These are phyloP conservation scores for Candida anglica DNA, from an alignment of 805 yeast genomes.

Conservation along the genomic window DNA sequence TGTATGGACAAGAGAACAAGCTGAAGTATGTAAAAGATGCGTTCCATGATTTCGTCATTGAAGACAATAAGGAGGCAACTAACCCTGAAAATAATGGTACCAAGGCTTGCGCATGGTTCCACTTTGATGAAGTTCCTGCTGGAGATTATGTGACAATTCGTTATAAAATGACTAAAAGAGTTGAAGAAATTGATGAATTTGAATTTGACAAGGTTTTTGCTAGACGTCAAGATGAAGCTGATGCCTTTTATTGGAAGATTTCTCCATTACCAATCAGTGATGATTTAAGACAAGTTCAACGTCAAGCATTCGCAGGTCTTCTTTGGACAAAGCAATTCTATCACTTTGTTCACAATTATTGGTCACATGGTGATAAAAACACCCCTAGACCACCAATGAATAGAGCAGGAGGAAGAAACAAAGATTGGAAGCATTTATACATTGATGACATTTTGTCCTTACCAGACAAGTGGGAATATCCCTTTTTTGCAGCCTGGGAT, in stretches of 20 bases:
- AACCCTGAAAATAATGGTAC: conserved; percentile 77
- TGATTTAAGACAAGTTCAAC: conserved; percentile 74
- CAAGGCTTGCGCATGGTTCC: conserved; percentile 79
- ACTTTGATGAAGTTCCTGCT: conserved; percentile 76
- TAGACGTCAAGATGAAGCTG: conserved; percentile 81
- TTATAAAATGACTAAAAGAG: conserved; percentile 55
- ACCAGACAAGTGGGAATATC: conserved; percentile 96
- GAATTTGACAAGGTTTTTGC: conserved; percentile 67
- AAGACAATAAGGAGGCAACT: conserved; percentile 52
- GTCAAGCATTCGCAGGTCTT: conserved; percentile 93
- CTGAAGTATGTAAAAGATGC: conserved; percentile 76
- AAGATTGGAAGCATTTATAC: conserved; percentile 85
- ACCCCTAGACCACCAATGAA: conserved; percentile 73
- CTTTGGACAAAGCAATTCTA: conserved; percentile 93
- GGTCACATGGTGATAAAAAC: conserved; percentile 83
- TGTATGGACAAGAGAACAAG: conserved; percentile 63
- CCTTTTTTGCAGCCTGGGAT: conserved; percentile 96
- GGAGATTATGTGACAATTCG: conserved; percentile 85
- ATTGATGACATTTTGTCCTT: conserved; percentile 82
- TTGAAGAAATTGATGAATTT: conserved; percentile 61
- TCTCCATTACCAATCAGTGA: conserved; percentile 82
- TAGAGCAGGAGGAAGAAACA: conserved; percentile 82
- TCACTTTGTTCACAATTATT: conserved; percentile 77
- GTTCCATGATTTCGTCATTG: conserved; percentile 78
- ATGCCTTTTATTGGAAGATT: conserved; percentile 85